Evolutionary conservation across 257 asterid genomes (phyloP).

Genomic region (Verbascum thapsus): DNA sequence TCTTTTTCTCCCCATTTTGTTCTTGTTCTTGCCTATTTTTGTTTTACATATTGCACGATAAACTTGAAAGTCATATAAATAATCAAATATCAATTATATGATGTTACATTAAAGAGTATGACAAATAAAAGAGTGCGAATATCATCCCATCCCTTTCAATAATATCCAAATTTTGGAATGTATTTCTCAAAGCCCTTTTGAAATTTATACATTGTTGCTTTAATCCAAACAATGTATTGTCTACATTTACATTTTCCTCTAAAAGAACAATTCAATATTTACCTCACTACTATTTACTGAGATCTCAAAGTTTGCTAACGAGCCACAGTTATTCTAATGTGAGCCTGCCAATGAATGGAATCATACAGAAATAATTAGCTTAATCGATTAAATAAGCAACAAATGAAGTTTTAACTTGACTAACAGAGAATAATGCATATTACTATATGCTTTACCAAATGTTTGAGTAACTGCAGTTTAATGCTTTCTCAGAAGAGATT

Average conservation of each 20-base stretch:
- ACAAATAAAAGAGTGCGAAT: no score
- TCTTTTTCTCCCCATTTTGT: no score
- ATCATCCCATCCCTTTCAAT: no score
- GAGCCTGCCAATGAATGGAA: constrained; percentile 31
- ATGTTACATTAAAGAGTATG: no score
- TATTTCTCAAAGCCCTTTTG: no score
- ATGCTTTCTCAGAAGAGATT: constrained; percentile 34
- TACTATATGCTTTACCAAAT: constrained; percentile 13
- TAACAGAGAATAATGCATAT: neutral
- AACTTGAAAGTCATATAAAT: no score
- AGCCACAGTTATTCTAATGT: neutral
- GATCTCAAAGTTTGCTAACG: neutral
- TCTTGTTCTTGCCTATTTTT: no score
- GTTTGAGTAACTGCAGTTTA: neutral
- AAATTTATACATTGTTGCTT: no score
- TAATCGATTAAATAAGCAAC: neutral
- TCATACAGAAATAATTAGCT: constrained; percentile 2
- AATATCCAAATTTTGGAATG: no score
- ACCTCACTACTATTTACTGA: constrained; percentile 11
- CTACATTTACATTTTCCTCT: constrained; percentile 26
- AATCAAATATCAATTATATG: no score
- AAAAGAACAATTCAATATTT: constrained; percentile 5
- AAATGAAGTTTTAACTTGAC: neutral
- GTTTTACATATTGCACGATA: no score
- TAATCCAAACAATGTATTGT: no score